Percentiles rank a stretch among this genome's conserved stretches.
phyloP scores from a whole-genome alignment of 1,284 basidiomycete species.

The Ceraceosorus guamensis region DNA sequence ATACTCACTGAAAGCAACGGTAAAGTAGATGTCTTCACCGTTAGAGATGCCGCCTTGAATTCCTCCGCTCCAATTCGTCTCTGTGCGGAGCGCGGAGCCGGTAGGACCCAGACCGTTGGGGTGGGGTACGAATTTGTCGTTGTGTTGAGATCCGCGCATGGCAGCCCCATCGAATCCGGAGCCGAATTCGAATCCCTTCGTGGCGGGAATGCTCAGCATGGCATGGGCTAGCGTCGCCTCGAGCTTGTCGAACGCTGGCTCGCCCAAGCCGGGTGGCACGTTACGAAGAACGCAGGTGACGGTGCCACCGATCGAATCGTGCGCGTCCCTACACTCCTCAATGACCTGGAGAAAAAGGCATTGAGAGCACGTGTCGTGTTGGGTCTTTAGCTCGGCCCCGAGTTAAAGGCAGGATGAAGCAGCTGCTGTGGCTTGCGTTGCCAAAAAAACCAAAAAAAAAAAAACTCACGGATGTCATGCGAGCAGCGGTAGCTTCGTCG shows the following conservation, averaged over 20 bases:
- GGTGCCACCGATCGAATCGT: constrained; percentile 94
- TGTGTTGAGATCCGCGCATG: constrained; percentile 85
- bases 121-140: constrained; percentile 69
- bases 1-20: constrained; percentile 53
- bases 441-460: too few relatives aligned
- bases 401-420: too few relatives aligned
- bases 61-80: constrained; percentile 93
- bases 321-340: constrained; percentile 77
- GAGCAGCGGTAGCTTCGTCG: constrained; percentile 73
- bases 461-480: constrained; percentile 71
- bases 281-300: constrained; percentile 92
- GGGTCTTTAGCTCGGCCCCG: too few relatives aligned
- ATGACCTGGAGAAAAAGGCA: constrained; percentile 61
- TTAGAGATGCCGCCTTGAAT: constrained; percentile 98
- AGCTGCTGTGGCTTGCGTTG: too few relatives aligned
- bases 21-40: constrained; percentile 95
- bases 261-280: constrained; percentile 82
- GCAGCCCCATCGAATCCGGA: constrained; percentile 95
- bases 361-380: too few relatives aligned
- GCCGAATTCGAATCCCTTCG: constrained; percentile 96
- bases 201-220: constrained; percentile 97
- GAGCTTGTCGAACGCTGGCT: constrained; percentile 97
- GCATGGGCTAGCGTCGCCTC: constrained; percentile 93
- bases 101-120: constrained; percentile 46
- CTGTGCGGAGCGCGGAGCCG: constrained; percentile 70